Percentiles rank a stretch among this genome's conserved stretches.
Conservation (phyloP, 2,329 filamentous ascomycete genomes). For the Xylaria sp. region DNA sequence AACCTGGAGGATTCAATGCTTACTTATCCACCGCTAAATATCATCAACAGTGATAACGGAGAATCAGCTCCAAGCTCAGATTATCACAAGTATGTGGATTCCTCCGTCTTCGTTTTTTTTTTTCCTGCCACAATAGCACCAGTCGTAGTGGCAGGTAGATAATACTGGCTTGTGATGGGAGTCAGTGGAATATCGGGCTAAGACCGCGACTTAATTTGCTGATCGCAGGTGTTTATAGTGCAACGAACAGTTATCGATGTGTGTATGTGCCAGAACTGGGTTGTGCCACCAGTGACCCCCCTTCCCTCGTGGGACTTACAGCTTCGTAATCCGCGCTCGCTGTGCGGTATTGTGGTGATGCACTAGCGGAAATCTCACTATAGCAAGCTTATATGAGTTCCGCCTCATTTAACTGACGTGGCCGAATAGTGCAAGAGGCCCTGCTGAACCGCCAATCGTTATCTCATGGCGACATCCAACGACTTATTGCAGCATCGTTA, state of each 20-base stretch:
- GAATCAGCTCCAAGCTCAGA: conserved; percentile 52
- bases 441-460: conserved; percentile 47
- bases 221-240: conserved; percentile 34
- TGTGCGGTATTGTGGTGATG: not conserved
- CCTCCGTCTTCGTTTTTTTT: not conserved
- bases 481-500: conserved; percentile 50
- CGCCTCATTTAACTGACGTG: not conserved
- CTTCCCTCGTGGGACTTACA: too few relatives aligned
- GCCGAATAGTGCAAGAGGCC: conserved; percentile 49
- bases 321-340: not conserved
- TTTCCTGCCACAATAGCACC: too few relatives aligned
- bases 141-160: not conserved
- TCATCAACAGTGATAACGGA: conserved; percentile 45
- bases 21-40: not conserved
- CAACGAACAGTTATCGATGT: conserved; percentile 54
- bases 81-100: conserved; percentile 47
- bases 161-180: not conserved
- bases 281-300: not conserved
- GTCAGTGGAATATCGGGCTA: not conserved
- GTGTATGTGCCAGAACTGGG: conserved; percentile 23
- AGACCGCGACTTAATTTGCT: not conserved
- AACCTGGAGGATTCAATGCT: not conserved
- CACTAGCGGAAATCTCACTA: not conserved
- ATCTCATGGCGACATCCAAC: conserved; percentile 46
- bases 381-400: not conserved